Conservation (phyloP, 2,329 filamentous ascomycete species). For the Byssochlamys sp. region DNA sequence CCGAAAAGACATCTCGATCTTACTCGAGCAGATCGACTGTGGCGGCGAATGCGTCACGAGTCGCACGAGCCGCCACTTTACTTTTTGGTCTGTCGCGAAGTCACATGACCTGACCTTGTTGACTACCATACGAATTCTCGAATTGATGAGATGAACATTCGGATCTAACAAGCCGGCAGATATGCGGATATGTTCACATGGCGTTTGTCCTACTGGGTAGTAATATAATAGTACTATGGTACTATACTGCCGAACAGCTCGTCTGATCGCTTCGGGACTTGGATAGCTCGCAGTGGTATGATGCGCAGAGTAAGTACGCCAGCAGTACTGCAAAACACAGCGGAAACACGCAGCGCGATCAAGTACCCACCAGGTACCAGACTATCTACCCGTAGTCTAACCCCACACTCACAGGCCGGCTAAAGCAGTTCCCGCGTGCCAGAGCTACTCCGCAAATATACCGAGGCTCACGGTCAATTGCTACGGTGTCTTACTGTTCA, state of each 20-base stretch:
- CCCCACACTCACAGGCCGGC: background rate
- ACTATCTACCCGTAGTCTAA: background rate
- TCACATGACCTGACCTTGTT: background rate
- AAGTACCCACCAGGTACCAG: background rate
- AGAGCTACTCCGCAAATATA: background rate
- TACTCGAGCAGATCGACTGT: background rate
- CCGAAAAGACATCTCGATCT: background rate
- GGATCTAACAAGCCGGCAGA: too few relatives aligned
- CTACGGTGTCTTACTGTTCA: slow-evolving; percentile 3
- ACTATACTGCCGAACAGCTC: background rate
- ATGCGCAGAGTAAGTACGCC: background rate
- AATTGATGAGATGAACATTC: background rate
- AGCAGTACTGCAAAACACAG: background rate
- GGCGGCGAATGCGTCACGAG: background rate
- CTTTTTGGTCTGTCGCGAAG: background rate
- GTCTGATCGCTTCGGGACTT: background rate
- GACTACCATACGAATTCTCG: background rate
- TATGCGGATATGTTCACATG: background rate
- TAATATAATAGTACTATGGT: too few relatives aligned
- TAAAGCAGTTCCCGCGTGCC: background rate
- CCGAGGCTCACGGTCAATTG: background rate
- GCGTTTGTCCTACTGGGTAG: background rate
- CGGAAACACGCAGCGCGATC: background rate
- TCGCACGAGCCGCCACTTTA: background rate
- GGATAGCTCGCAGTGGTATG: background rate